Evolutionary conservation across 2,329 filamentous ascomycete species (phyloP), one percentile per base, ranked within the genome.

Genomic region (Elsinoe fawcettii): DNA sequence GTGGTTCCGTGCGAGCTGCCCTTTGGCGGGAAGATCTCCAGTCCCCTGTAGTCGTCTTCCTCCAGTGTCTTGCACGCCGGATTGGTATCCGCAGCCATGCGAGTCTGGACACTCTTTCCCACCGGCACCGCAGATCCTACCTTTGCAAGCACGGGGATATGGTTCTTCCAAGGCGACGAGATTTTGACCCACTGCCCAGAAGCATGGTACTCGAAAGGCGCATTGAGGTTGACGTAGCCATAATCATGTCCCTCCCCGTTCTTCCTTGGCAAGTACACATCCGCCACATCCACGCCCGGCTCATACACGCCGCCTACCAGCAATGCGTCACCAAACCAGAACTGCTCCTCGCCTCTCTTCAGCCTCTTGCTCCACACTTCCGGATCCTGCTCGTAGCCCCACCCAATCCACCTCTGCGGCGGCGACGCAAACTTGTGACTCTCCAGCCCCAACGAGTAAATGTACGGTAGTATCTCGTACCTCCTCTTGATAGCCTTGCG

Each of bases 391-490:
- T 88, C 85, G 63, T 85, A 87, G 23, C 84, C 85, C 84, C 85
- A 88, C 0, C 86, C 86, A 0, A 83, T 82, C 86, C 86, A 89
- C 54, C 85, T 75, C 64, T 88, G 85, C 0, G 85, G 82, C 1
- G 86, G 84, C 0, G 75, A 71, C 0, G 86, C 86, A 0, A 71
- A 76, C 47, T 74, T 69, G 65, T 88, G 85, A 20, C 81, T 83
- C 54, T 81, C 75, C 0, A 89, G 74, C 43, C 80, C 78, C 1
- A 83, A 75, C 0, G 82, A 83, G 69, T 89, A 89, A 6, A 86
- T 77, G 66, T 88, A 89, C 0, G 86, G 86, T 7, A 89, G 79
- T 56, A 89, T 74, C 61, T 85, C 84, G 65, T 90, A 89, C 30
- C 86, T 78, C 5, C 86, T 78, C 69, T 84, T 83, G 67, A 90